These are phyloP conservation scores for Eucalyptus tenuipes DNA, from an alignment of 345 rosid species.

Conservation along the genomic window DNA sequence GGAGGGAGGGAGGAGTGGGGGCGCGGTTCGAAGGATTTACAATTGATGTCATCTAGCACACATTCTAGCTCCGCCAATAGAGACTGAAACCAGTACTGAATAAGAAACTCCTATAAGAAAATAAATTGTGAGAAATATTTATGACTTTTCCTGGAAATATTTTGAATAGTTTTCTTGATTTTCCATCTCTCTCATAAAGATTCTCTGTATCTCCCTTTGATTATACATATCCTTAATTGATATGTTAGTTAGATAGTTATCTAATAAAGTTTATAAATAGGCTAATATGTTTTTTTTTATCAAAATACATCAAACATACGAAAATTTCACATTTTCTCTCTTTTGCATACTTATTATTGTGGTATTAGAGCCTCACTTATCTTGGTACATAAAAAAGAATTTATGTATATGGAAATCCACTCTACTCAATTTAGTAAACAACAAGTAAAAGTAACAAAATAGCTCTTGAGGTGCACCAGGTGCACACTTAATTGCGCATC, in stretches of 20 bases:
- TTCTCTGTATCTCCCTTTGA: not conserved
- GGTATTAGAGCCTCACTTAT: not conserved
- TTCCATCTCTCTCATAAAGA: not conserved
- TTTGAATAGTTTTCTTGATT: not conserved
- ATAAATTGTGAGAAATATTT: not conserved
- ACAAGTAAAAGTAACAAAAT: too few species aligned
- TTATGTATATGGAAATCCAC: too few species aligned
- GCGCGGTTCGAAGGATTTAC: not conserved
- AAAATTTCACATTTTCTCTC: not conserved
- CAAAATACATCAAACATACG: not conserved
- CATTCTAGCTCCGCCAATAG: not conserved
- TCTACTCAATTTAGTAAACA: too few species aligned
- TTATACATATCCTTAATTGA: rapidly evolving
- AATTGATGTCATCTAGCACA: not conserved
- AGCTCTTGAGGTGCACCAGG: not conserved
- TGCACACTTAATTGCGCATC: not conserved
- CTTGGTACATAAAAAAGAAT: too few species aligned
- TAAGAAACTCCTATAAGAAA: not conserved
- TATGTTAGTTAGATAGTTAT: not conserved
- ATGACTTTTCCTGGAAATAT: not conserved
- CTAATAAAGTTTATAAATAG: not conserved
- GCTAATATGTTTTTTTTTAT: not conserved
- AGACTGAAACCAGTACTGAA: too few species aligned
- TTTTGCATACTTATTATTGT: too few species aligned
- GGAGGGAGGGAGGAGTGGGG: too few species aligned